phyloP scores from a whole-genome alignment of 257 asterid genomes.

The Solanum piurae region DNA sequence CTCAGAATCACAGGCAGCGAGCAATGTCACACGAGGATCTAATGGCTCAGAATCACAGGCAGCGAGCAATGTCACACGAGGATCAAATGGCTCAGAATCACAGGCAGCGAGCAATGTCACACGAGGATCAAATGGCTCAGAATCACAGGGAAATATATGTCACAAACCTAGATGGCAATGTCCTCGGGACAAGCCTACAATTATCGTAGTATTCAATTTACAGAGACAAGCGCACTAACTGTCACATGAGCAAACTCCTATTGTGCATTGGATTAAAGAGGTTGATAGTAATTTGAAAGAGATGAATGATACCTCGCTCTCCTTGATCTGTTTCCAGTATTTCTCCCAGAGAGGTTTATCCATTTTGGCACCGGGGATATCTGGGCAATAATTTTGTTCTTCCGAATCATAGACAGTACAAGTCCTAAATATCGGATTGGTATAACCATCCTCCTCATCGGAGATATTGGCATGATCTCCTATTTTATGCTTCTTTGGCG shows the following conservation, averaged over 20 bases:
- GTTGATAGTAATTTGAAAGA: no score
- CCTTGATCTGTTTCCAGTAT: neutral
- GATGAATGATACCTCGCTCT: neutral
- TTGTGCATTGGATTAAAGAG: no score
- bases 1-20: no score
- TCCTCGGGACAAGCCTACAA: neutral
- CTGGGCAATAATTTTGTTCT: neutral
- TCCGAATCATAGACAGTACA: neutral
- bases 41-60: no score
- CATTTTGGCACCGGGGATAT: neutral
- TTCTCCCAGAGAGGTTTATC: neutral
- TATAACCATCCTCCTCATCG: neutral
- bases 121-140: no score
- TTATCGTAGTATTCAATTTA: no score
- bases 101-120: no score
- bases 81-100: no score
- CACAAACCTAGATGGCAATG: neutral
- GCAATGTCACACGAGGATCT: no score
- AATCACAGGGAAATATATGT: no score
- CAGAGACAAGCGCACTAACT: neutral
- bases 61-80: no score
- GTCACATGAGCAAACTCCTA: no score
- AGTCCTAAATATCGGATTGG: neutral
- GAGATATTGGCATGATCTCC: neutral
- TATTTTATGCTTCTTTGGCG: neutral